These are phyloP conservation scores for Peronosclerospora sorghi DNA, from an alignment of 352 stramenopile genomes.

Conservation along the genomic window DNA sequence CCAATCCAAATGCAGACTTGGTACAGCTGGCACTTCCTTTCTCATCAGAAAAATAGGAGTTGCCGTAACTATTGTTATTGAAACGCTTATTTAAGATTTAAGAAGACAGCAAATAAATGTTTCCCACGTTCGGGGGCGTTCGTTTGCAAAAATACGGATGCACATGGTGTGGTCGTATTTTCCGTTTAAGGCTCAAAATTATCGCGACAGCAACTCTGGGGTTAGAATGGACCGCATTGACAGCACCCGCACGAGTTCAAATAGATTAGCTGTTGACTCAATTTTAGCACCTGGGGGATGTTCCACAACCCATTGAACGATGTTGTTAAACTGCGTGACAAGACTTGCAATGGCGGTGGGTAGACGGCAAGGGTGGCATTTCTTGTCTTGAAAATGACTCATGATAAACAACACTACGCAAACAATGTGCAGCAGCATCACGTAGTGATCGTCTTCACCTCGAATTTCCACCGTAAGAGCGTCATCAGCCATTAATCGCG, in stretches of 20 bases:
- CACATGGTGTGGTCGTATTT: no score
- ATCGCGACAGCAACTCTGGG: conserved; percentile 20
- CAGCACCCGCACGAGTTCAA: conserved; percentile 58
- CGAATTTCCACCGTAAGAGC: conserved; percentile 33
- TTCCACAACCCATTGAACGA: conserved; percentile 42
- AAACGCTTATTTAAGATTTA: conserved; percentile 31
- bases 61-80: conserved; percentile 14
- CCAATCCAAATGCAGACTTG: conserved; percentile 7
- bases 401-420: conserved; percentile 63
- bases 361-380: conserved; percentile 26
- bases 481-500: conserved; percentile 33
- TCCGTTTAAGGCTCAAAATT: background rate
- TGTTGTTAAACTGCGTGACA: conserved; percentile 40
- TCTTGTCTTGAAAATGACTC: conserved; percentile 42
- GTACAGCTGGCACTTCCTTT: conserved; percentile 6
- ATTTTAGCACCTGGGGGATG: conserved; percentile 42
- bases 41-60: conserved; percentile 7
- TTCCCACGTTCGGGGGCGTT: conserved; percentile 4
- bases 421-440: conserved; percentile 64
- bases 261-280: conserved; percentile 50
- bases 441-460: conserved; percentile 66
- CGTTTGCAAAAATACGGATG: conserved; percentile 4
- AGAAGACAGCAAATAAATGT: conserved; percentile 12
- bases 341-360: conserved; percentile 31
- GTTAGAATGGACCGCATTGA: conserved; percentile 41